Conservation (phyloP, 1,284 basidiomycete genomes). For the Rhodofomes roseus region DNA sequence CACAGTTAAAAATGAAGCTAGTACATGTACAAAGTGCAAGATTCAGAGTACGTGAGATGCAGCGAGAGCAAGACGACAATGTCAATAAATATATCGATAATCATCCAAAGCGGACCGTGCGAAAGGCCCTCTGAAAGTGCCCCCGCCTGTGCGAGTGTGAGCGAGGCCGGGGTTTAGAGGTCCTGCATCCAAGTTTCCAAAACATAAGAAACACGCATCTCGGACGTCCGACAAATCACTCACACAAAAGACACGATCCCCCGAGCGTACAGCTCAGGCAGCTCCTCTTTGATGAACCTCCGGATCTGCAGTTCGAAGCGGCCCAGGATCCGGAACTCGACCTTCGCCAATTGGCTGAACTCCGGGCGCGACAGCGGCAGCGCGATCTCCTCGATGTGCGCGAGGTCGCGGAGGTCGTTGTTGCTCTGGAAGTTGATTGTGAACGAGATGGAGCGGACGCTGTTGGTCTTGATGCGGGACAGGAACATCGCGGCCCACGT, state of each 20-base stretch:
- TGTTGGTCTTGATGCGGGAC: not conserved
- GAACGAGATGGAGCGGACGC: not conserved
- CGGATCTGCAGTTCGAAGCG: not conserved
- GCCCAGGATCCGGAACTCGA: not conserved
- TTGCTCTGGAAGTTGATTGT: not conserved
- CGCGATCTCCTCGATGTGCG: constrained; percentile 2
- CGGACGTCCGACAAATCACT: not conserved
- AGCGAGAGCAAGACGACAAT: not conserved
- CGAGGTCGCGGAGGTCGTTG: not conserved
- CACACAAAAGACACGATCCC: not conserved
- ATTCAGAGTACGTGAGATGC: not conserved
- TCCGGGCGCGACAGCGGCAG: not conserved
- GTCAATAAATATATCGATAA: not conserved
- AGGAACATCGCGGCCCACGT: not conserved
- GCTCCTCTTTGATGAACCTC: not conserved
- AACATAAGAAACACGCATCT: not conserved
- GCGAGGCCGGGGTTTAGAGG: not conserved
- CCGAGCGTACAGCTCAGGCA: not conserved
- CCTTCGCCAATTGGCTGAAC: not conserved
- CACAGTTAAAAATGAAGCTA: not conserved
- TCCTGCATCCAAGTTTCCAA: not conserved
- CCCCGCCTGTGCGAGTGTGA: not conserved
- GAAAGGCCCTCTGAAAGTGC: not conserved
- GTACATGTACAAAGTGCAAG: not conserved
- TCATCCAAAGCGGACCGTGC: not conserved